A percentile compares a stretch with the other conserved stretches of the same genome.
Conservation (phyloP, 495 filamentous ascomycete species). For the Trypethelium eluteriae region DNA sequence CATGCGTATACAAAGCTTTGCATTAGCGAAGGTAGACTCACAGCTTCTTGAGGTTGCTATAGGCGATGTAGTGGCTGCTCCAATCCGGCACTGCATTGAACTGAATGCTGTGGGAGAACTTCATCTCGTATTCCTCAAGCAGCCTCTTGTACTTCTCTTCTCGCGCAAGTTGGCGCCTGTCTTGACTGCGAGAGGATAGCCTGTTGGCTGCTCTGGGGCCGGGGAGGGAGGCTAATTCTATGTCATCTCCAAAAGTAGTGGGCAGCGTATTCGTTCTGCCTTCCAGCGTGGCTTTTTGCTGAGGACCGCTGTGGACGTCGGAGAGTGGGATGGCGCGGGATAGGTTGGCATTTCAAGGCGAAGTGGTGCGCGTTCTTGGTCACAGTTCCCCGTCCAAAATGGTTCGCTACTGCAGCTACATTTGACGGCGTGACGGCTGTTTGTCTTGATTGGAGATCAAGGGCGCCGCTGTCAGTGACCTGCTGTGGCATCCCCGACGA, state of each 20-base stretch:
- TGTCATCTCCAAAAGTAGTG: neutral
- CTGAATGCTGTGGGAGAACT: slow-evolving; percentile 98
- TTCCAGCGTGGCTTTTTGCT: neutral
- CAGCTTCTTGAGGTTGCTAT: slow-evolving; percentile 98
- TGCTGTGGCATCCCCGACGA: neutral
- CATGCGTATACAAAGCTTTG: neutral
- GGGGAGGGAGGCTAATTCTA: neutral
- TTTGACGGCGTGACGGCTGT: neutral
- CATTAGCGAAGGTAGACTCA: slow-evolving; percentile 41
- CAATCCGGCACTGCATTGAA: slow-evolving; percentile 99
- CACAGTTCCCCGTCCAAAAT: neutral
- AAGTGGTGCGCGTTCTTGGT: neutral
- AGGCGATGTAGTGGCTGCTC: slow-evolving; percentile 95
- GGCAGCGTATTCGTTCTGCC: neutral
- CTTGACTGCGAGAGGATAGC: neutral
- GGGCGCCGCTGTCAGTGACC: neutral
- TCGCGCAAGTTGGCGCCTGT: neutral
- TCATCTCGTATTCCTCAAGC: slow-evolving; percentile 69
- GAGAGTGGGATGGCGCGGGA: neutral
- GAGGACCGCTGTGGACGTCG: neutral
- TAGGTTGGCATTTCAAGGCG: neutral
- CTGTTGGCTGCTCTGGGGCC: neutral
- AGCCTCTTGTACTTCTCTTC: neutral
- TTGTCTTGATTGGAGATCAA: neutral
- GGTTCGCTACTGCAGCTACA: neutral